Conservation (phyloP, 352 stramenopile genomes). For the Phytophthora sansomeana region DNA sequence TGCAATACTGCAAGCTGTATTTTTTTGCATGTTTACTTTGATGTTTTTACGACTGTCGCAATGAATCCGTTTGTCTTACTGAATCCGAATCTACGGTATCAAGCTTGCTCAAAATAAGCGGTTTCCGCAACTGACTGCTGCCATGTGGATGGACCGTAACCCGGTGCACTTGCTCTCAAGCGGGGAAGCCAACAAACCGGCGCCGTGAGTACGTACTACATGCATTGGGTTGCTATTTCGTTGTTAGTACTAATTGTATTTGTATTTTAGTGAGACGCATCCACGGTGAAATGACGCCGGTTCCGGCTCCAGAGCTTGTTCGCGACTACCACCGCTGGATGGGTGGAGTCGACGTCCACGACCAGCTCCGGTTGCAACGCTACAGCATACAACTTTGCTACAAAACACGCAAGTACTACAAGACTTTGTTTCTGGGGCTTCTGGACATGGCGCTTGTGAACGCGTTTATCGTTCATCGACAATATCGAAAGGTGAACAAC, state of each 20-base stretch:
- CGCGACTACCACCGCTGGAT: slow-evolving; percentile 4
- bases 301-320: slow-evolving; percentile 6
- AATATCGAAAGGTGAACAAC: slow-evolving; percentile 10
- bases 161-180: slow-evolving; percentile 9
- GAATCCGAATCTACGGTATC: too few relatives aligned
- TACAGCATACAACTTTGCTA: slow-evolving; percentile 15
- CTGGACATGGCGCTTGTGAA: slow-evolving; percentile 17
- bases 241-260: too few relatives aligned
- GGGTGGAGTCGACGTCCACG: too few relatives aligned
- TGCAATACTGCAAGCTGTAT: too few relatives aligned
- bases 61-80: too few relatives aligned
- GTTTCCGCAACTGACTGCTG: slow-evolving; percentile 4
- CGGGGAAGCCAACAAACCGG: neutral
- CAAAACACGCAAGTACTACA: too few relatives aligned
- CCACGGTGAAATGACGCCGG: neutral
- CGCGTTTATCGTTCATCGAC: slow-evolving; percentile 10
- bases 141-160: slow-evolving; percentile 23
- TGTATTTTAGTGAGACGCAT: slow-evolving; percentile 7
- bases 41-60: too few relatives aligned
- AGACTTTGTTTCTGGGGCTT: slow-evolving; percentile 10
- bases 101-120: slow-evolving; percentile 10
- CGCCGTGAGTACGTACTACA: slow-evolving; percentile 18
- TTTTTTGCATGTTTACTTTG: too few relatives aligned
- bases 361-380: too few relatives aligned
- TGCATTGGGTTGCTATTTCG: neutral